Evolutionary conservation across 345 rosid species (phyloP), one percentile per base, ranked within the genome.

Genomic region (Hypericum androsaemum): DNA sequence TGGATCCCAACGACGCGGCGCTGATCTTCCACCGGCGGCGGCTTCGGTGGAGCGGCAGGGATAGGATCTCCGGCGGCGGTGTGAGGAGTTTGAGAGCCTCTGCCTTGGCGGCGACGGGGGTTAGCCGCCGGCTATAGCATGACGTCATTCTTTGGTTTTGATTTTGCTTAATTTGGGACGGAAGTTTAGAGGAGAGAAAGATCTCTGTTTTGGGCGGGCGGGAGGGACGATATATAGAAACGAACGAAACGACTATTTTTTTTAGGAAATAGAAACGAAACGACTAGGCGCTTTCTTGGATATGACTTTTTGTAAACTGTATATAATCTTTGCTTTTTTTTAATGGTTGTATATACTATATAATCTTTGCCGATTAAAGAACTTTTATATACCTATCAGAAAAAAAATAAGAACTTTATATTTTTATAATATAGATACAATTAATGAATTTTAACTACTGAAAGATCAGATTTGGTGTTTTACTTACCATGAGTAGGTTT

Each of bases 91-190:
- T 63, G 57, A 50, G 64, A 50, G 45, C 64, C 53, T 22, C 62
- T 37, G 52, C 53, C 12, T 28, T 7, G 17, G 48, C 17, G 7
- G 50, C 7, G 9, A 6, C 50, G 71, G 58, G 77, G 58, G 32
- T 22, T 22, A 22, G 32, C 32, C 32, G 32, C 61, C 77, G 79
- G 69, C 70, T 58, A 74, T 67, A 63, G 67, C 66, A 71, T 41
- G 81, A 77, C 43, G 79, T 65, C 97, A 89, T 83, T 22, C 1
- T 22, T 22, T 22, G 32, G 64, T 9, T 50, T 13, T 13, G 16
- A 32, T 13, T 13, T n/a, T 14, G 12, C 22, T 46, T 46, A 13
- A n/a, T 46, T 10, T 32, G 12, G 10, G 50, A 14, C 8, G 22
- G 2, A 46, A 46, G 10, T 6, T 14, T 46, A 3, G 3, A 16